A percentile compares a stretch with the other conserved stretches of the same genome.
Evolutionary conservation across 2,329 filamentous ascomycete species (phyloP).

Genomic region (Hypoxylon sp.): DNA sequence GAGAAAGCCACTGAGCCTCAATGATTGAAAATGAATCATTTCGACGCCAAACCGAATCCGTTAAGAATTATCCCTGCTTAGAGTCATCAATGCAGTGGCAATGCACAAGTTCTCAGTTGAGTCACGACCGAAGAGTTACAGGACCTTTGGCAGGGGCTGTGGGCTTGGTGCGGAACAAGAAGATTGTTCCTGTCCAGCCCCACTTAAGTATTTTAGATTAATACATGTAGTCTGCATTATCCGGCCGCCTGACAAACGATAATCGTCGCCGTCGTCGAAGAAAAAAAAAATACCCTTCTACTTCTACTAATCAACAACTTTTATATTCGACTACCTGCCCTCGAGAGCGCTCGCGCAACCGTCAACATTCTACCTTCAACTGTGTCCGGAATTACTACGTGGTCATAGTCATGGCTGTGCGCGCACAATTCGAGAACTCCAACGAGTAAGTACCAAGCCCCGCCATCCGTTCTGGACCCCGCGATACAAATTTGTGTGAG

Average conservation of each 20-base stretch:
- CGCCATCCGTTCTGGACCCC: slow-evolving; percentile 47
- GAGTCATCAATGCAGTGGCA: slow-evolving; percentile 36
- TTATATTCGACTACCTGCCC: neutral
- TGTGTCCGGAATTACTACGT: slow-evolving; percentile 43
- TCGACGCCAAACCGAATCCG: slow-evolving; percentile 1
- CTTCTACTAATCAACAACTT: slow-evolving; percentile 2
- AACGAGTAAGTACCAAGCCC: slow-evolving; percentile 77
- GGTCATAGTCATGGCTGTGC: slow-evolving; percentile 71
- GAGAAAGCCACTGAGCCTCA: neutral
- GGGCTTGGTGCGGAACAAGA: slow-evolving; percentile 4
- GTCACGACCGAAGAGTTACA: slow-evolving; percentile 28
- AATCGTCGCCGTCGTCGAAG: slow-evolving; percentile 16
- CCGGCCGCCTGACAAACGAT: slow-evolving; percentile 15
- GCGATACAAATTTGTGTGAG: slow-evolving; percentile 32
- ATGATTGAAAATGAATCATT: slow-evolving; percentile 47
- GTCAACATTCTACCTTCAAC: slow-evolving; percentile 42
- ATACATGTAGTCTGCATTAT: slow-evolving; percentile 35
- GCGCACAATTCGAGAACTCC: slow-evolving; percentile 88
- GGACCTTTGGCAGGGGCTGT: neutral
- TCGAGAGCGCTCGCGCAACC: neutral
- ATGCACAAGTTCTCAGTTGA: slow-evolving; percentile 33
- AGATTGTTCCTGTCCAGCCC: slow-evolving; percentile 20
- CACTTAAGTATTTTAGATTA: slow-evolving; percentile 34
- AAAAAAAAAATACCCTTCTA: slow-evolving; percentile 11
- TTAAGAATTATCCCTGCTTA: slow-evolving; percentile 8